Evolutionary conservation across 2,329 filamentous ascomycete species (phyloP).

Genomic region (Hortaea sp.): DNA sequence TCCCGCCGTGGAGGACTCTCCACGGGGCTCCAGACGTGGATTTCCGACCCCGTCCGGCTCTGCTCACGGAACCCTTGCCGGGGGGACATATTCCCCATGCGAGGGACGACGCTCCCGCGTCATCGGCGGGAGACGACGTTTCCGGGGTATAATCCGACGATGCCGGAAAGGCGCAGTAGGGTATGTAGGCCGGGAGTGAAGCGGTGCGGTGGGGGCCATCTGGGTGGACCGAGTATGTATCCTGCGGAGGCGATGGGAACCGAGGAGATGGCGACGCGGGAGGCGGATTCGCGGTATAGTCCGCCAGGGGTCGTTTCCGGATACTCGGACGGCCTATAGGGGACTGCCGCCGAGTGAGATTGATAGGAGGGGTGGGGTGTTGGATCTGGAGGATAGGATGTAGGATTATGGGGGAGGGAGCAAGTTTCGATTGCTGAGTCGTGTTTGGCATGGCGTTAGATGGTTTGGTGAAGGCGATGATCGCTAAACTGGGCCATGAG

Average conservation of each 20-base stretch:
- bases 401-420: not conserved
- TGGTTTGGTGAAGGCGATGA: no score
- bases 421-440: not conserved
- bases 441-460: not conserved
- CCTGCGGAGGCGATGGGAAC: slow-evolving; percentile 1
- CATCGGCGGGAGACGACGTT: not conserved
- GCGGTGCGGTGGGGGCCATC: not conserved
- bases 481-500: no score
- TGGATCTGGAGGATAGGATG: not conserved
- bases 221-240: slow-evolving; percentile 1
- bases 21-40: no score
- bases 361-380: no score
- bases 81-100: no score
- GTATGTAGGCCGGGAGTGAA: slow-evolving; percentile 1
- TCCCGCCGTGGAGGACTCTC: no score
- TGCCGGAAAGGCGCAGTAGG: slow-evolving; percentile 2
- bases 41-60: no score
- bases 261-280: not conserved
- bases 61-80: no score
- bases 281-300: slow-evolving; percentile 2
- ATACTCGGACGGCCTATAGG: not conserved
- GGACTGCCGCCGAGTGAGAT: no score
- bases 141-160: slow-evolving; percentile 8
- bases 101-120: no score
- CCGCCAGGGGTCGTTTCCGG: not conserved